Evolutionary conservation across 371 early-diverging fungal genomes (phyloP), one percentile per base, ranked within the genome.

Genomic region (Syncephalis fuscata): DNA sequence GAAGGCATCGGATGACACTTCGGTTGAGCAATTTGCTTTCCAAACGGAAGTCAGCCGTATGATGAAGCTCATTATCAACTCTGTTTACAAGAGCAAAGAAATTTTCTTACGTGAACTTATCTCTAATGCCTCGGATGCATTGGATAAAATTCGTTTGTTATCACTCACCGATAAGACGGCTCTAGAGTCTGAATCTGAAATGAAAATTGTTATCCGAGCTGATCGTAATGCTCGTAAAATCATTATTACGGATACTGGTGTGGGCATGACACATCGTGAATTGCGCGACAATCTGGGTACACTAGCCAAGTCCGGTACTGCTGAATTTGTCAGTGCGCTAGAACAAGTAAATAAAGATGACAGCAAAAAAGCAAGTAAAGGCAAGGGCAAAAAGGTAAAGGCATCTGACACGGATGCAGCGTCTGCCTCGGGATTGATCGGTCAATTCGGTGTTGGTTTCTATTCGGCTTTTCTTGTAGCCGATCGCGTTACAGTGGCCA

Each of bases 391-490:
- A 11, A 32, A 32, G 11, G 32, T 4, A 32, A 32, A 32, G 32
- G 32, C 11, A 32, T 32, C 32, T 11, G 32, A 32, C 11, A 11
- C 32, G 7, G 62, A 62, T 46, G 66, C 65, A 56, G 62, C 66
- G 27, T 80, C 77, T 47, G 76, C 59, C 27, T 66, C 71, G 49
- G 70, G 71, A 45, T 62, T 90, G 58, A 95, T 95, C 59, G 98
- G 98, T 41, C 96, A 96, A 69, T 98, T 98, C 66, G 98, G 98
- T 73, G 90, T 95, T 26, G 98, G 98, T 19, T 95, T 95, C 65
- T 98, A 98, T 69, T 89, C 78, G 19, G 80, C 82, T 41, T 89
- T 85, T 58, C 61, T 94, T 56, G 92, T 97, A 2, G 92, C 95
- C n/a, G 92, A 94, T 64, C 73, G 76, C 57, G 96, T 98, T n/a